phyloP scores from a whole-genome alignment of 2,329 filamentous ascomycete genomes.

The Aspergillus floridensis region DNA sequence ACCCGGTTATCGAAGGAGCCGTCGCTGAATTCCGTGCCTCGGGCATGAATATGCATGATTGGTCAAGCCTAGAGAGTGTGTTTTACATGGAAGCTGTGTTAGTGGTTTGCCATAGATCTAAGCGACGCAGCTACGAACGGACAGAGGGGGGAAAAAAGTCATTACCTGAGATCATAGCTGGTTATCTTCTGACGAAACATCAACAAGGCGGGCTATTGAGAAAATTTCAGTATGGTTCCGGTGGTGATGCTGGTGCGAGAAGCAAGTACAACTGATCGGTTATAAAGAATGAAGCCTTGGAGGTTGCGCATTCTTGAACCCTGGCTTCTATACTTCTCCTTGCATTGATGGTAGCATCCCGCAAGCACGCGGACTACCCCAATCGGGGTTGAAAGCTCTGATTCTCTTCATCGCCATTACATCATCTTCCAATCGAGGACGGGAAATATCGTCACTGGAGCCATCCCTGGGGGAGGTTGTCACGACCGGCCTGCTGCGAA shows the following conservation, averaged over 20 bases:
- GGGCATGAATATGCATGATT: slow-evolving; percentile 19
- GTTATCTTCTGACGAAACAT: neutral
- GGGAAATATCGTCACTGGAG: neutral
- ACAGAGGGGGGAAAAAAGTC: too few relatives aligned
- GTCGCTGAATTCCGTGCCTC: neutral
- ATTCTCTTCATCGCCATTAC: neutral
- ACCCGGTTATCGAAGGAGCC: slow-evolving; percentile 12
- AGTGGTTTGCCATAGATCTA: too few relatives aligned
- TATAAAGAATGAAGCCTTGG: neutral
- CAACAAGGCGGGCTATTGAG: neutral
- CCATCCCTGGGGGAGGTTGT: neutral
- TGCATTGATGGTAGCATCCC: neutral
- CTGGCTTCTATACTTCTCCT: neutral
- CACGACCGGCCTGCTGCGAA: neutral
- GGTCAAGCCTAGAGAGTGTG: slow-evolving; percentile 12
- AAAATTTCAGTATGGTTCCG: too few relatives aligned
- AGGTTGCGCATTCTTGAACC: neutral
- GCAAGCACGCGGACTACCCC: neutral
- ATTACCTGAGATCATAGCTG: neutral
- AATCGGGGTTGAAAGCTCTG: neutral
- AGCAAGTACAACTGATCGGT: neutral
- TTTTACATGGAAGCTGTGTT: neutral
- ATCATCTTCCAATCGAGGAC: neutral
- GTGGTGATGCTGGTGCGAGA: neutral
- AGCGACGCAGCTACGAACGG: neutral